These are phyloP conservation scores for Rhododendron williamsianum DNA, from an alignment of 148 eudicot species.

Conservation along the genomic window DNA sequence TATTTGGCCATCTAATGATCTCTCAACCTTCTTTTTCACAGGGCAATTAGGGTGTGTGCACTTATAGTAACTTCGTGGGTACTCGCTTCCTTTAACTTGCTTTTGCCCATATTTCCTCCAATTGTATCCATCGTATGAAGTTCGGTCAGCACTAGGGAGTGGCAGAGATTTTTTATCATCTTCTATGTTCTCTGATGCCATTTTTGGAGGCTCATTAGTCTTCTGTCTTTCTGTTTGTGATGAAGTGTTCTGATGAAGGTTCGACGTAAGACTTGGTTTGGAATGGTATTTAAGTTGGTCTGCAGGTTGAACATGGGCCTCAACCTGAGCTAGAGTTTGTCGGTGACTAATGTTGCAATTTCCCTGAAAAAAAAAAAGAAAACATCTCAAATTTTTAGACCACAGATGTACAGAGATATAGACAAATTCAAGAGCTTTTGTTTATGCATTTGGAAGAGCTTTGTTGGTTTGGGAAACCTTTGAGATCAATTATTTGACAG, in stretches of 20 bases:
- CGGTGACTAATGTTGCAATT: conserved; percentile 28
- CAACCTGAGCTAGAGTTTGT: conserved; percentile 32
- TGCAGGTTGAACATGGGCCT: conserved; percentile 19
- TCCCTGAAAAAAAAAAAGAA: conserved; percentile 30
- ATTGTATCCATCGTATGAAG: conserved; percentile 75
- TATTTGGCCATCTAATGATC: conserved; percentile 64
- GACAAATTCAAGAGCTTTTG: neutral
- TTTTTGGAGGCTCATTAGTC: conserved; percentile 24
- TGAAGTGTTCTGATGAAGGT: conserved; percentile 17
- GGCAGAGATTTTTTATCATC: conserved; percentile 31
- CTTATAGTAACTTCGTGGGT: conserved; percentile 82
- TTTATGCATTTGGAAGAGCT: neutral
- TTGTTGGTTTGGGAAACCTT: neutral
- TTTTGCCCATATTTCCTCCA: conserved; percentile 98
- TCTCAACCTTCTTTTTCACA: conserved; percentile 79
- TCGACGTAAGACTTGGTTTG: conserved; percentile 11
- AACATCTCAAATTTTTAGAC: neutral
- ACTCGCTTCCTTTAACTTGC: conserved; percentile 95
- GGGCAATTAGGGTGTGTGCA: conserved; percentile 81
- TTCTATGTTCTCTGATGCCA: conserved; percentile 15
- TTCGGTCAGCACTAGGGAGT: conserved; percentile 29
- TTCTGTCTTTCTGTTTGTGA: conserved; percentile 23
- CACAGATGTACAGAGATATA: neutral
- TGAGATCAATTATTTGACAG: neutral
- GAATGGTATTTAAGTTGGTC: conserved; percentile 20